Evolutionary conservation across 1,139 yeast species (phyloP), one percentile per base, ranked within the genome.

Genomic region (Candida sp.): DNA sequence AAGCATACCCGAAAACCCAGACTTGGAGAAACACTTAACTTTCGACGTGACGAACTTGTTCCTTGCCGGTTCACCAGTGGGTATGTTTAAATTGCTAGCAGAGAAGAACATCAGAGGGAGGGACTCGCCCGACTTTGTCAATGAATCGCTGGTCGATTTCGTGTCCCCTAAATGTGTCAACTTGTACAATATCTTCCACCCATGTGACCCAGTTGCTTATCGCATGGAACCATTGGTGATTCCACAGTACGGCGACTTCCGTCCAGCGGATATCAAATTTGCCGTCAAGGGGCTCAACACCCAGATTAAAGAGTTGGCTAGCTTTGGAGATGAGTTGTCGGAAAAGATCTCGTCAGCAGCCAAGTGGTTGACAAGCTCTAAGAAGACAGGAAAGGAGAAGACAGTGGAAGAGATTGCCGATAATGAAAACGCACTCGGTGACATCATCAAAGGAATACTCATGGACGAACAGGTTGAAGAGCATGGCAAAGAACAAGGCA

Each of bases 181-280:
- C 54, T 68, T 88, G 45, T 92, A 88, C 70, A 92, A 92, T 63
- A 69, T 92, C 4, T 90, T 88, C 70, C 96, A 93, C 61, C 90
- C 93, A 0, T 86, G 96, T 60, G 98, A 92, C 63, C 96, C 97
- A 0, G 86, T 92, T 28, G 93, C 96, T 0, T 90, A 91, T 63
- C 73, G 98, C 50, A 70, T 91, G 54, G 98, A 92, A 64, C 98
- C 98, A 1, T 70, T 92, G 52, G 79, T 91, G 4, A 75, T 80
- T 43, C 77, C 84, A 3, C 65, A 70, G 11, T 80, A 88, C 60
- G 76, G 88, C 0, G 66, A 75, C 7, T 73, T 82, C 57, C 80
- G 82, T 57, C 92, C 96, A 0, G 85, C 75, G 48, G 68, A 70
- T n/a, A 77, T 84, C 8, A 85, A 88, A 2, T 84, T 81, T 61